Conservation (phyloP, 805 yeast genomes). For the Candida sithepensis region DNA sequence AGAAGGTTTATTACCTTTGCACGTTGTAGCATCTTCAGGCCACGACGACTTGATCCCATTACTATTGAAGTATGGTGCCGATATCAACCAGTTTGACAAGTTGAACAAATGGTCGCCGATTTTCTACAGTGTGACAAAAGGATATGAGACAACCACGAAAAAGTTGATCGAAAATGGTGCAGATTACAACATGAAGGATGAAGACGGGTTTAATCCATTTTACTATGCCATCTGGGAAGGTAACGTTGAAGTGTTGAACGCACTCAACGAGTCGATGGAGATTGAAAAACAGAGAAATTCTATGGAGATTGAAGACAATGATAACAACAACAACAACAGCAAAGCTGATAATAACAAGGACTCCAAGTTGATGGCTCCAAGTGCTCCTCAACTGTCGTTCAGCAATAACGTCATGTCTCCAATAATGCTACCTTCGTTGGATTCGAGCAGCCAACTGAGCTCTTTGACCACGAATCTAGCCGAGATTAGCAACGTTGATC, state of each 20-base stretch:
- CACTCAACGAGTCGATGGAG: slow-evolving; percentile 41
- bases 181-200: slow-evolving; percentile 63
- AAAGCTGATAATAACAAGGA: not conserved
- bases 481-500: slow-evolving; percentile 46
- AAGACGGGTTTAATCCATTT: slow-evolving; percentile 73
- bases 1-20: slow-evolving; percentile 85
- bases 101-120: slow-evolving; percentile 93
- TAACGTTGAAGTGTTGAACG: slow-evolving; percentile 74
- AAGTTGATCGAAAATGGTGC: slow-evolving; percentile 76
- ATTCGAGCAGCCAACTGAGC: not conserved
- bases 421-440: slow-evolving; percentile 6
- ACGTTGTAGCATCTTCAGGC: slow-evolving; percentile 84
- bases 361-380: slow-evolving; percentile 6
- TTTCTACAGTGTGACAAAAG: slow-evolving; percentile 85
- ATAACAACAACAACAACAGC: not conserved
- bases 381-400: slow-evolving; percentile 15
- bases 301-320: slow-evolving; percentile 8
- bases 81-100: slow-evolving; percentile 76
- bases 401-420: slow-evolving; percentile 10
- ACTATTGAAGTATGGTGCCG: slow-evolving; percentile 67
- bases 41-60: slow-evolving; percentile 65
- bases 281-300: not conserved
- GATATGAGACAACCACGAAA: slow-evolving; percentile 66
- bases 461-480: slow-evolving; percentile 1
- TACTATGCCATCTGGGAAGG: slow-evolving; percentile 96